A percentile compares a stretch with the other conserved stretches of the same genome.
These are phyloP conservation scores for Cyclostephanos tholiformis DNA, from an alignment of 108 stramenopile species.

Conservation along the genomic window DNA sequence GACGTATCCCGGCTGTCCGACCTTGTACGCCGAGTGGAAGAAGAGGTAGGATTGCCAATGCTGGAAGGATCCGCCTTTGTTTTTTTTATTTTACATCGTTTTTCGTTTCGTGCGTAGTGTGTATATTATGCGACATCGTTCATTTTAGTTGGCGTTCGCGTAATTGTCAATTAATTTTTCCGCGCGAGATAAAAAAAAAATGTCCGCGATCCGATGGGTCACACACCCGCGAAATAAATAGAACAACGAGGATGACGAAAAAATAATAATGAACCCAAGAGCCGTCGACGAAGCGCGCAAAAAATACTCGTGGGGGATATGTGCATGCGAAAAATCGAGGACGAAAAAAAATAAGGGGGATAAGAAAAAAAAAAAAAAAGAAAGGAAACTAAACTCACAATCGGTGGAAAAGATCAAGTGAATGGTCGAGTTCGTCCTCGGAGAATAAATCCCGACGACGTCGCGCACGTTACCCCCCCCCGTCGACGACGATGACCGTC, in stretches of 20 bases:
- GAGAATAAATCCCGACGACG: conserved; percentile 11
- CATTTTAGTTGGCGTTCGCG: too few relatives aligned
- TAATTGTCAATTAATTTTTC: too few relatives aligned
- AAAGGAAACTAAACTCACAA: conserved; percentile 11
- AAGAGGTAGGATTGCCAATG: conserved; percentile 90
- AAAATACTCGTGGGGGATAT: too few relatives aligned
- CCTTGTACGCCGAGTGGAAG: conserved; percentile 65
- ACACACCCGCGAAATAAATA: too few relatives aligned
- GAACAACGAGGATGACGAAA: too few relatives aligned
- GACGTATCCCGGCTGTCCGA: conserved; percentile 76
- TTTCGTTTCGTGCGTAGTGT: too few relatives aligned
- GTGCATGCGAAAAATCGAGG: too few relatives aligned
- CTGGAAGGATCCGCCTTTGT: conserved; percentile 47
- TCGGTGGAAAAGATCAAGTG: conserved; percentile 62
- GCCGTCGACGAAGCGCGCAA: too few relatives aligned
- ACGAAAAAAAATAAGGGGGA: neutral
- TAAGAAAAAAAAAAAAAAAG: neutral
- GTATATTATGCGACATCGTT: neutral
- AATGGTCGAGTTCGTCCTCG: conserved; percentile 35
- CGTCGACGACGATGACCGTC: neutral
- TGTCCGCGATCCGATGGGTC: too few relatives aligned
- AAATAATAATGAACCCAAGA: too few relatives aligned
- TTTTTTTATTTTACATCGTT: neutral
- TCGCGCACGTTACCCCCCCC: neutral
- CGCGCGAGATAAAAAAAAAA: too few relatives aligned